Percentiles rank a stretch among this genome's conserved stretches.
phyloP scores from a whole-genome alignment of 1,284 basidiomycete species.

The Baeospora myosura region DNA sequence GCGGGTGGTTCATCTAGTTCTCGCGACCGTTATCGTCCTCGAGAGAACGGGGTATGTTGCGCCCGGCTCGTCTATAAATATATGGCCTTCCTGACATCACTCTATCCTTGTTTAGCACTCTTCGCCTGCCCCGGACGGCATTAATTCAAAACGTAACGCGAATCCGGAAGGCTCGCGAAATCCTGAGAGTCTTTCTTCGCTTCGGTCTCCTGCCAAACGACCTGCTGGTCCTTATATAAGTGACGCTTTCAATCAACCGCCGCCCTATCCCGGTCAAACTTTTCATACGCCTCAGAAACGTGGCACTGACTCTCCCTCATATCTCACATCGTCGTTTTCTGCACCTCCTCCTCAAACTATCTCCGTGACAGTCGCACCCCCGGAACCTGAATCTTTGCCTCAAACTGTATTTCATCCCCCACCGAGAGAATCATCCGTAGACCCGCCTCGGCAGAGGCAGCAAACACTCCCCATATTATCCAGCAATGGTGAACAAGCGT shows the following conservation, averaged over 20 bases:
- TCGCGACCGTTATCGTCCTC: conserved; percentile 34
- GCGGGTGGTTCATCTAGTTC: conserved; percentile 36
- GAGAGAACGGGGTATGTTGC: conserved; percentile 33
- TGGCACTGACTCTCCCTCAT: conserved; percentile 8
- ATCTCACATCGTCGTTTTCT: conserved; percentile 11
- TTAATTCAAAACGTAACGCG: no score
- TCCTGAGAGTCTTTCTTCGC: conserved; percentile 13
- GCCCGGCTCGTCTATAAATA: conserved; percentile 4
- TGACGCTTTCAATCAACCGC: conserved; percentile 26
- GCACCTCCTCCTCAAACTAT: conserved; percentile 22
- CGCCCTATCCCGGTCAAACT: no score
- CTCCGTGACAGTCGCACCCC: conserved; percentile 35
- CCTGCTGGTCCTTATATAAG: conserved; percentile 24
- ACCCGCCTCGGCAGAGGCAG: conserved; percentile 24
- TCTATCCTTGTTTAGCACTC: not conserved
- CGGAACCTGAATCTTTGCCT: conserved; percentile 14
- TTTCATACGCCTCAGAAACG: no score
- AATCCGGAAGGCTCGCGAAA: conserved; percentile 13
- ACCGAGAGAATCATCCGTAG: conserved; percentile 17
- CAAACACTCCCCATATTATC: conserved; percentile 29
- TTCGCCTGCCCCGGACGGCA: not conserved
- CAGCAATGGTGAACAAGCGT: conserved; percentile 17
- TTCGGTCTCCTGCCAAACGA: conserved; percentile 22
- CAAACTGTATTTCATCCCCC: conserved; percentile 12
- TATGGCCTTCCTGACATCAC: not conserved